A percentile compares a stretch with the other conserved stretches of the same genome.
These are phyloP conservation scores for Coemansia sp. DNA, from an alignment of 192 early-diverging fungal genomes.

Conservation along the genomic window DNA sequence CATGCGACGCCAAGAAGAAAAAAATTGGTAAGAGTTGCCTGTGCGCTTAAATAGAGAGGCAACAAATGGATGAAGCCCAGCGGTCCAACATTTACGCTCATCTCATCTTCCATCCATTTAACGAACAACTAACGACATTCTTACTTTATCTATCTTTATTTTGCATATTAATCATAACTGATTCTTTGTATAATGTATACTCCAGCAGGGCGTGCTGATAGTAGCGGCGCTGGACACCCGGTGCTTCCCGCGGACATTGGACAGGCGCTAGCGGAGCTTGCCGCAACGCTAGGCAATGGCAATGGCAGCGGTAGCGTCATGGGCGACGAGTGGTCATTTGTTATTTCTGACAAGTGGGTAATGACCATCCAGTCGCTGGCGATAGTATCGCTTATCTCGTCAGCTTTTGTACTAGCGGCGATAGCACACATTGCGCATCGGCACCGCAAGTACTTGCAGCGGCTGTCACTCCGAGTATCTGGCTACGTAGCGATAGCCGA, in stretches of 20 bases:
- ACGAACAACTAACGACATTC: not conserved
- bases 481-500: conserved; percentile 35
- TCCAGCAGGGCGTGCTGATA: not conserved
- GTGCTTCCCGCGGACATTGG: conserved; percentile 3
- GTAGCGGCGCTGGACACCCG: not conserved
- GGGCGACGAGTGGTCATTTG: conserved; percentile 32
- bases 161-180: not conserved
- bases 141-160: not conserved
- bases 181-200: conserved; percentile 1
- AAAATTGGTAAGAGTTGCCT: not conserved
- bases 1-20: not conserved
- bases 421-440: conserved; percentile 16
- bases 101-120: not conserved
- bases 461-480: conserved; percentile 43
- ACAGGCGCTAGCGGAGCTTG: not conserved
- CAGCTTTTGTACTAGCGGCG: conserved; percentile 13
- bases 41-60: not conserved
- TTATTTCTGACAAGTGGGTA: conserved; percentile 34
- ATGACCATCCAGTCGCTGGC: conserved; percentile 32
- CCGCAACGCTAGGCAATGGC: conserved; percentile 4
- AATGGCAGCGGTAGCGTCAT: conserved; percentile 5
- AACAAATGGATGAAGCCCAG: not conserved
- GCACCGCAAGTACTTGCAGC: conserved; percentile 32
- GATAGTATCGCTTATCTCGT: conserved; percentile 29
- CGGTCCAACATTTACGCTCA: not conserved